Base-by-base conservation (phyloP, 352 stramenopile species). In the Globisporangium cylindrosporum region DNA sequence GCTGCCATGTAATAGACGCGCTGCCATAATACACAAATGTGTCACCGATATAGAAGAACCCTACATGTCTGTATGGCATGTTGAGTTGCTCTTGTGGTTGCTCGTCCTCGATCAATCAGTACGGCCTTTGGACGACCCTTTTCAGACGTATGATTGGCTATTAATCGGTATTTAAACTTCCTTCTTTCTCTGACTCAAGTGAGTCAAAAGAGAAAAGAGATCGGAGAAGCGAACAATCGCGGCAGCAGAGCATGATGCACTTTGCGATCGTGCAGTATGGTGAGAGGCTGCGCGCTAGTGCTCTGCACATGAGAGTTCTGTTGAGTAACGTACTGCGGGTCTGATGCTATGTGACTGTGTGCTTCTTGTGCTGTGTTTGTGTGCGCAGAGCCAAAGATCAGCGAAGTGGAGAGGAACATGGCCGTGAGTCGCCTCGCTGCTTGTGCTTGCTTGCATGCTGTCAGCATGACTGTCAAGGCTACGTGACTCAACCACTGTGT, bases 211-310 rank as follows among this genome's bases (percentile, higher is more conserved):
- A 38, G 12, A 32, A 22, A 38, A 24, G 25, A 20, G 20, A 18
- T 27, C 27, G n/a, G 27, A n/a, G 54, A 29, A 61, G 29, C 20
- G 7, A 41, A 20, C 20, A 36, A 36, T 36, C 32, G 32, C 6
- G 7, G 7, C 32, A 59, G 24, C 24, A 27, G 20, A 55, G 2
- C 41, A 49, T 4, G 54, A 89, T 94, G 79, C 82, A 85, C 70
- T 73, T 91, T 41, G 85, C 73, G 59, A 92, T 94, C 70, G 82
- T 94, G 29, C 84, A 94, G 72, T 93, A 90, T 79, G 85, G 85
- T 93, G 66, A 67, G 81, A 49, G 15, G 15, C 41, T 15, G 15
- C 15, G 41, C 41, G 41, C 41, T n/a, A 49, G 5, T 5, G 41
- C 6, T n/a, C 4, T 49, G 41, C 41, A 3, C 22, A 51, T 12